A percentile compares a stretch with the other conserved stretches of the same genome.
Conservation (phyloP, 495 filamentous ascomycete genomes). For the Physcia stellaris region DNA sequence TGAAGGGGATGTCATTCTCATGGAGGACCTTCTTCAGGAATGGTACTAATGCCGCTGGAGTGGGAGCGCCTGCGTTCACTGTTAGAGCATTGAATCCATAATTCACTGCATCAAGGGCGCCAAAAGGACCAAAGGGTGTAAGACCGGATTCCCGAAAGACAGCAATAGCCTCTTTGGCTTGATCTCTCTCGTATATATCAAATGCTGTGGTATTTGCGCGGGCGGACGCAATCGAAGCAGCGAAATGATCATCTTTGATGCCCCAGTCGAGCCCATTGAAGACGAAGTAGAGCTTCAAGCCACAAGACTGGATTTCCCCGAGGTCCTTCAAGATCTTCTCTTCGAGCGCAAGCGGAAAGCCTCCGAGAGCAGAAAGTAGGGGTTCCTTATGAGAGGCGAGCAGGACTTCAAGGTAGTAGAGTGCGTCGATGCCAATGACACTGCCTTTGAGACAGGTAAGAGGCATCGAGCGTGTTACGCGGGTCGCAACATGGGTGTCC, state of each 20-base stretch:
- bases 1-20: constrained; percentile 57
- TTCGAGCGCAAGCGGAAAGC: constrained; percentile 66
- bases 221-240: constrained; percentile 15
- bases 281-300: constrained; percentile 64
- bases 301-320: constrained; percentile 45
- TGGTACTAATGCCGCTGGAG: constrained; percentile 48
- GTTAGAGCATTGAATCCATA: constrained; percentile 1
- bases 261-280: constrained; percentile 76
- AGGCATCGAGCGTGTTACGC: constrained; percentile 37
- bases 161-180: constrained; percentile 62
- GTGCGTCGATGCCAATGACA: constrained; percentile 75
- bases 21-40: constrained; percentile 62
- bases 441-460: constrained; percentile 55
- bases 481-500: constrained; percentile 38
- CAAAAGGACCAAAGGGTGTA: no score
- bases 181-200: constrained; percentile 58
- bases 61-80: constrained; percentile 33
- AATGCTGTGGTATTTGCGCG: constrained; percentile 47
- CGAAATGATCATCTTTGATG: constrained; percentile 39
- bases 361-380: constrained; percentile 78
- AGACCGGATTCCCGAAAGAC: constrained; percentile 75
- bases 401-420: constrained; percentile 69
- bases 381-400: constrained; percentile 65
- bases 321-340: constrained; percentile 62
- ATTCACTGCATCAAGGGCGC: constrained; percentile 14